Base-by-base conservation (phyloP, 805 yeast species). In the Yarrowia porcina region DNA sequence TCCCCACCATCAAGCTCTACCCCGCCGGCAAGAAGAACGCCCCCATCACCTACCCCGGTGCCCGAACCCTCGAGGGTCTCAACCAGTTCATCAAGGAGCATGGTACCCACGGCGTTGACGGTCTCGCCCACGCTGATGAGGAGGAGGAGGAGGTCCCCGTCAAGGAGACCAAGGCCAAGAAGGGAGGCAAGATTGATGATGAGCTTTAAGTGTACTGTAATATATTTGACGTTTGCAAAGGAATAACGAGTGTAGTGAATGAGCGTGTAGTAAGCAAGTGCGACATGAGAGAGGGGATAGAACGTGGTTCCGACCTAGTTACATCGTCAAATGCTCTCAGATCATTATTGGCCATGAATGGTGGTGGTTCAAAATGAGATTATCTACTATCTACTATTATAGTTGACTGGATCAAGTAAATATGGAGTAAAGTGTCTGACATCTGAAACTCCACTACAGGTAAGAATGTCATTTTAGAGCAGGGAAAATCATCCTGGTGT, bases 1-100 rank as follows among this genome's bases (percentile, higher is more conserved):
- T 89, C 82, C 99, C 99, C 77, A 93, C 97, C 63, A 79, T 94
- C 69, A 82, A 88, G 72, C 82, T 93, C 64, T 94, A 86, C 81
- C 97, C 97, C 71, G 98, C 97, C 67, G 88, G 89, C 66, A 83
- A 84, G 72, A 83, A 85, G 74, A 76, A 81, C 52, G 79, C 81
- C 65, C 91, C 93, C 64, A 75, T 91, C 65, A 76, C 79, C 39
- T 92, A 80, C 78, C 77, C 80, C 64, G 89, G 90, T 66, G 78
- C 81, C 56, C 90, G 98, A 82, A 86, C 86, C 56, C 76, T 90
- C 63, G 90, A 88, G 69, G 77, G 81, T 30, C 80, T 94, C 68
- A 80, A 88, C 66, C 77, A 79, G 28, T 94, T 92, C 78, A 80
- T 94, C 69, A 82, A 84, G 71, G 85, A 83, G 69, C 77, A 82